phyloP scores from a whole-genome alignment of 257 asterid species.

The Salvia rosmarinus region DNA sequence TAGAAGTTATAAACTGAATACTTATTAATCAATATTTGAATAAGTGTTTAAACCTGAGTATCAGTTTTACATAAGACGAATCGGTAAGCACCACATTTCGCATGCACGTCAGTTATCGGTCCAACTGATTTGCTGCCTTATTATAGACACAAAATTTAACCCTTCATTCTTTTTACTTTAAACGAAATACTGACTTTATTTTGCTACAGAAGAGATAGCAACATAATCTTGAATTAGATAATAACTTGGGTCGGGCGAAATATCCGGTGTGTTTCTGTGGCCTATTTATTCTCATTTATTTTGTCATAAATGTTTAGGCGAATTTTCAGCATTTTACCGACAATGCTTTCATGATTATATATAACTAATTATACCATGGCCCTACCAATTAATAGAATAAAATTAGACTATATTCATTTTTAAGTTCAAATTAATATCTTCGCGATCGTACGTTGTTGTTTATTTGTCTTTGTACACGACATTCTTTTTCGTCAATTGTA shows the following conservation, averaged over 20 bases:
- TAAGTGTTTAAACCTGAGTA: too few species aligned
- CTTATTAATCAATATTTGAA: too few species aligned
- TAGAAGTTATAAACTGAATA: too few species aligned
- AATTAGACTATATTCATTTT: neutral
- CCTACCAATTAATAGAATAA: neutral
- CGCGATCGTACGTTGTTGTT: neutral
- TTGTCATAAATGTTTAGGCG: neutral
- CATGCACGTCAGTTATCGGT: too few species aligned
- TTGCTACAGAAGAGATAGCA: neutral
- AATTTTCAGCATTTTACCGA: neutral
- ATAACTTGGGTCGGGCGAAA: neutral
- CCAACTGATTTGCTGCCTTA: too few species aligned
- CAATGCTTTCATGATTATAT: neutral
- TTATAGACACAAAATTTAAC: too few species aligned
- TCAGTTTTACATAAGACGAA: too few species aligned
- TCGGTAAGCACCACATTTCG: too few species aligned
- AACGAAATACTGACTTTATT: too few species aligned
- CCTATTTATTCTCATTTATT: constrained; percentile 16
- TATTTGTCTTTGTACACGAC: neutral
- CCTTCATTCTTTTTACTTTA: too few species aligned
- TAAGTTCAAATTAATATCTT: neutral
- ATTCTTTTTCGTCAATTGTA: neutral
- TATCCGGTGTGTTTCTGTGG: constrained; percentile 8
- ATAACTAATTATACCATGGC: neutral
- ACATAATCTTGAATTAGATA: neutral